Evolutionary conservation across 768 basidiomycete genomes (phyloP), one percentile per base, ranked within the genome.

Genomic region (Rossbeevera mucosa): DNA sequence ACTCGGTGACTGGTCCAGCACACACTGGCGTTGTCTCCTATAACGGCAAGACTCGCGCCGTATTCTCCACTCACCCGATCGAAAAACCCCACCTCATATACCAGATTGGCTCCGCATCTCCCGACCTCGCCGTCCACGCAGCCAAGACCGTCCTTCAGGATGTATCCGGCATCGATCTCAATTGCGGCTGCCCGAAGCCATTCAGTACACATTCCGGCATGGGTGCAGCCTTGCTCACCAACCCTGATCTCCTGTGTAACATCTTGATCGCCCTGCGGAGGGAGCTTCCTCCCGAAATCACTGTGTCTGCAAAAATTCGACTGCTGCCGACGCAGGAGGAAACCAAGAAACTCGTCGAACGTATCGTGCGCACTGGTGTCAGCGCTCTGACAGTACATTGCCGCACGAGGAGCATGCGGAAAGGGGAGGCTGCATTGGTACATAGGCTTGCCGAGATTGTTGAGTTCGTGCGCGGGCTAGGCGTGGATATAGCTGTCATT

Each of bases 171-270:
- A 78, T 99, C 61, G 96, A 98, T 67, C 85, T 99, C 54, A 98
- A 98, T 68, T 98, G 96, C 64, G 96, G 95, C 0, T 99, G 95
- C 64, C 94, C 94, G 0, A 95, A 95, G 62, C 90, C 94, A 0
- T 97, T 97, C 70, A 95, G 93, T 20, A 93, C 91, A 0, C 87
- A 90, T 59, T 72, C 86, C 0, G 96, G 96, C 0, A 98, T 98
- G 94, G 96, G 96, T 8, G 95, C 96, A 1, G 95, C 94, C 3
- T 76, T 99, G 13, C 81, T 99, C 47, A 83, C 88, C 4, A 95
- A 88, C 30, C 94, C 96, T 0, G 93, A 97, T 63, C 74, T 93
- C 28, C 79, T 99, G 8, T 94, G 93, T 64, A 79, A 86, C 18
- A 97, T 99, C 62, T 79, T 99, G 26, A 81, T 78, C 0, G 86